Evolutionary conservation across 352 stramenopile species (phyloP), one percentile per base, ranked within the genome.

Genomic region (Pythium sp.): DNA sequence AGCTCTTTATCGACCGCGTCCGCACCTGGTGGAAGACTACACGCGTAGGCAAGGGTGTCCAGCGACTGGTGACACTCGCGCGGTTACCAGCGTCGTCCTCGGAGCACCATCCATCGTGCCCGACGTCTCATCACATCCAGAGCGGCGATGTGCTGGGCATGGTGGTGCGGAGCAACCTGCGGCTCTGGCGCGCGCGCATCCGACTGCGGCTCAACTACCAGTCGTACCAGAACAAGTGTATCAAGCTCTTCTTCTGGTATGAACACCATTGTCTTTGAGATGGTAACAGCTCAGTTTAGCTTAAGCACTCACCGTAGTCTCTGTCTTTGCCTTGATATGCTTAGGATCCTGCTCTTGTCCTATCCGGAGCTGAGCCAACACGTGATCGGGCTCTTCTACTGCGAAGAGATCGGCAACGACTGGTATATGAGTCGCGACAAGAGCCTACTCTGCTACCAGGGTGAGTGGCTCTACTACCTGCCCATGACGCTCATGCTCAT

Each of bases 221-320:
- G 53, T 78, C 80, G 28, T 93, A 90, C 69, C 74, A 88, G 60
- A 91, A 93, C 77, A 87, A 86, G 65, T 91, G 83, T 60, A 87
- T 87, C 65, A 93, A 91, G 68, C 64, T 93, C 24, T 73, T 89
- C 28, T 91, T 93, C 60, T 93, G 85, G 81, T 86, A 63, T 18
- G 46, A 26, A 11, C 26, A 28, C 15, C 24, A 22, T 15, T 22
- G 26, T 2, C 5, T 14, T 26, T 28, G 6, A 15, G 47, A 28
- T 15, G 9, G 47, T 14, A 26, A 1, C 46, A 34, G 24, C 15
- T 38, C 5, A 41, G 6, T 12, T 15, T 18, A 26, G 41, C 41
- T n/a, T 15, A 49, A 3, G 18, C 24, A 15, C 54, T 59, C 54
- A 43, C 28, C 54, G 41, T 12, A 43, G 15, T 12, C 28, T 57